Percentiles rank a stretch among this genome's conserved stretches.
Conservation (phyloP, 208 protist genomes). For the Crithidia thermophila region DNA sequence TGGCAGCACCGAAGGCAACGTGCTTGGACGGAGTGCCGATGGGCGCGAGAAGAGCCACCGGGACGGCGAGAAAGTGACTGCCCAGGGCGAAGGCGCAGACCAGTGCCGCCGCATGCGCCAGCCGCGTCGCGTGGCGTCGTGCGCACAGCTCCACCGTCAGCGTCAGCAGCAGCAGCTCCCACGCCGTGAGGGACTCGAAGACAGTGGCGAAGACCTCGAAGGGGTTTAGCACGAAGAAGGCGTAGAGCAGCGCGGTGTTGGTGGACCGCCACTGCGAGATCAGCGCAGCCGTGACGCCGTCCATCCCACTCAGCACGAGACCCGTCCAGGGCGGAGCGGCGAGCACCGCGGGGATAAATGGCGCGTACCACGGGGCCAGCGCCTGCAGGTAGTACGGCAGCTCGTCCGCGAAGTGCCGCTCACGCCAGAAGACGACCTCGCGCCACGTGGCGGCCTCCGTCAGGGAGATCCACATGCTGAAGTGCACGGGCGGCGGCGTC, state of each 20-base stretch:
- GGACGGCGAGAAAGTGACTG: constrained; percentile 55
- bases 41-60: constrained; percentile 56
- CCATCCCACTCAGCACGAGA: constrained; percentile 54
- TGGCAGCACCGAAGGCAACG: constrained; percentile 19
- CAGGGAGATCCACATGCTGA: constrained; percentile 34
- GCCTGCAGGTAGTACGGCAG: constrained; percentile 47
- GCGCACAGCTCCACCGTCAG: constrained; percentile 41
- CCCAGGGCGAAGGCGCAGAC: constrained; percentile 38
- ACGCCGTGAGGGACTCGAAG: constrained; percentile 56
- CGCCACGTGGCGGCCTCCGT: constrained; percentile 63
- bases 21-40: constrained; percentile 32
- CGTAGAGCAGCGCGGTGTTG: constrained; percentile 49
- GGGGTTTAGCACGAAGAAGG: constrained; percentile 71
- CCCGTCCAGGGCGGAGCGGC: constrained; percentile 37
- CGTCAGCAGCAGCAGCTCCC: constrained; percentile 61
- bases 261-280: constrained; percentile 57
- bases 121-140: constrained; percentile 8
- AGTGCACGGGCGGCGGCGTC: constrained; percentile 32
- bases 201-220: constrained; percentile 46
- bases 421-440: constrained; percentile 64
- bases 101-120: constrained; percentile 23
- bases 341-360: constrained; percentile 48
- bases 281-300: constrained; percentile 58
- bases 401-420: constrained; percentile 23
- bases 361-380: constrained; percentile 66